Conservation (phyloP, 441 rosid species). For the Cnidoscolus chayamansa region DNA sequence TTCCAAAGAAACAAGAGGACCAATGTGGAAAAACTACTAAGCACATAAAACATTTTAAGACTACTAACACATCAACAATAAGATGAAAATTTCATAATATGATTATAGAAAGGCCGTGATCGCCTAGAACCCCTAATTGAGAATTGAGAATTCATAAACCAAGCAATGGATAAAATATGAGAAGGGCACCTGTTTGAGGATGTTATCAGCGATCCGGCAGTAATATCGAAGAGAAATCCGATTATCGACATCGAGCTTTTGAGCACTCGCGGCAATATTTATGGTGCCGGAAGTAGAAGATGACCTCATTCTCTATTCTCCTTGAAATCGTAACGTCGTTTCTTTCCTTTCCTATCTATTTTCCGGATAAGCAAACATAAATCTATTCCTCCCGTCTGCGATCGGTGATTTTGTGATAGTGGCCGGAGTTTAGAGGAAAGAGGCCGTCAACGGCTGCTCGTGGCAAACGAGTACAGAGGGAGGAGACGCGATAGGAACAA, state of each 20-base stretch:
- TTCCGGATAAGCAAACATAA: constrained; percentile 18
- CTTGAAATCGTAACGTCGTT: neutral
- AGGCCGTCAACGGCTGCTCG: constrained; percentile 32
- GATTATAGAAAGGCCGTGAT: neutral
- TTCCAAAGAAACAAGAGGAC: neutral
- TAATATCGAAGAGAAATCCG: constrained; percentile 73
- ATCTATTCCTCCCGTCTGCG: neutral
- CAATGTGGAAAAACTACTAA: neutral
- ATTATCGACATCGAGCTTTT: constrained; percentile 67
- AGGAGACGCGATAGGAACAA: constrained; percentile 2
- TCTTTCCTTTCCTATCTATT: constrained; percentile 5
- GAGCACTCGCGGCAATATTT: constrained; percentile 68
- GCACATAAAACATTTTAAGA: neutral
- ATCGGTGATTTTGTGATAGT: neutral
- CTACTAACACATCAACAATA: neutral
- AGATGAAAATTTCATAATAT: neutral
- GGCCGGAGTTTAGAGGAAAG: constrained; percentile 8
- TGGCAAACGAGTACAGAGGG: constrained; percentile 6
- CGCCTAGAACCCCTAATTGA: neutral
- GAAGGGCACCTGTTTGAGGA: constrained; percentile 71
- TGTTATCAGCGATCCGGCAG: constrained; percentile 78
- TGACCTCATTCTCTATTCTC: constrained; percentile 47
- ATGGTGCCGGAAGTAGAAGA: constrained; percentile 46
- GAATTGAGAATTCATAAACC: neutral
- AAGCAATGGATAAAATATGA: neutral